Percentiles rank a stretch among this genome's conserved stretches.
Evolutionary conservation across 2,329 filamentous ascomycete species (phyloP).

Genomic region (Penicillium sp.): DNA sequence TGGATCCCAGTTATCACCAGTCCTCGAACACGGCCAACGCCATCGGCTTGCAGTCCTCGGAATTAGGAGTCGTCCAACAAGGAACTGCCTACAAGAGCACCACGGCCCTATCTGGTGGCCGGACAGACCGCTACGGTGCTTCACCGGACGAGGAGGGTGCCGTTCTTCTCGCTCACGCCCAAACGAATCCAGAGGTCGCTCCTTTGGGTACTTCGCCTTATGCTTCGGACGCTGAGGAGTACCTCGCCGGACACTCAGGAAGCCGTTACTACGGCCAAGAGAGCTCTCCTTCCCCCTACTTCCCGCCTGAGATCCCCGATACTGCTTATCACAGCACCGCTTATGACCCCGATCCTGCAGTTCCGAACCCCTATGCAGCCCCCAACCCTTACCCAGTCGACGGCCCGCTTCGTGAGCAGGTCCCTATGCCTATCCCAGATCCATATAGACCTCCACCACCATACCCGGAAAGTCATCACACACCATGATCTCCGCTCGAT

Average conservation of each 20-base stretch:
- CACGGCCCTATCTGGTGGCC: slow-evolving; percentile 20
- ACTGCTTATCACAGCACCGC: slow-evolving; percentile 10
- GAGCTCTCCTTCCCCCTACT: slow-evolving; percentile 13
- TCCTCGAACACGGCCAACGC: slow-evolving; percentile 18
- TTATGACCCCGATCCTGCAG: slow-evolving; percentile 6
- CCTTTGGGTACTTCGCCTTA: slow-evolving; percentile 20
- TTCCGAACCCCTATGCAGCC: neutral
- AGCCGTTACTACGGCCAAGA: slow-evolving; percentile 13
- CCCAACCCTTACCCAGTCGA: slow-evolving; percentile 18
- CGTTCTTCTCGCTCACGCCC: slow-evolving; percentile 40
- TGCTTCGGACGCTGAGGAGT: slow-evolving; percentile 19
- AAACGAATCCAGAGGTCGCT: slow-evolving; percentile 34
- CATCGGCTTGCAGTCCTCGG: slow-evolving; percentile 30
- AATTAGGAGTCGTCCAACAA: slow-evolving; percentile 8
- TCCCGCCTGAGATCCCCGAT: slow-evolving; percentile 2
- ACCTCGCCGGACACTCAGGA: slow-evolving; percentile 13
- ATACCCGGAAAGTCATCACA: slow-evolving; percentile 22
- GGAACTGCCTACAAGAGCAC: slow-evolving; percentile 32
- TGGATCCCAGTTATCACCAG: slow-evolving; percentile 42
- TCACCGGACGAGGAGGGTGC: slow-evolving; percentile 37
- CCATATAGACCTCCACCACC: slow-evolving; percentile 29
- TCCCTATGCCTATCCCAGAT: slow-evolving; percentile 34
- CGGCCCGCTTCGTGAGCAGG: slow-evolving; percentile 29
- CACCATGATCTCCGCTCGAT: slow-evolving; percentile 8
- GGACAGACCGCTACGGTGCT: slow-evolving; percentile 25